A percentile compares a stretch with the other conserved stretches of the same genome.
phyloP scores from a whole-genome alignment of 2,329 filamentous ascomycete species.

The Penicillium sp. region DNA sequence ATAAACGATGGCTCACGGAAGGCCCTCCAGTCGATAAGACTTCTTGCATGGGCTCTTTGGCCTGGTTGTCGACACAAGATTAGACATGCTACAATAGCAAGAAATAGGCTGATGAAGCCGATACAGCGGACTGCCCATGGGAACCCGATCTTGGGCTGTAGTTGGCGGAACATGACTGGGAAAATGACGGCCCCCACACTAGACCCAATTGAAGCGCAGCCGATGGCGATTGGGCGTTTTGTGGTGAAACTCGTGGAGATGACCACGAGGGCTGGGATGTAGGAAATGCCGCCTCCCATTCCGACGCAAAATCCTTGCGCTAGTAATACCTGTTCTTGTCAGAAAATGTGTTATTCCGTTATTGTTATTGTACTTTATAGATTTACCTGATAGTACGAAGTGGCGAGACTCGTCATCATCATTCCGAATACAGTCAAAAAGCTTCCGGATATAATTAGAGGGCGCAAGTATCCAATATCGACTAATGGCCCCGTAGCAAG shows the following conservation, averaged over 20 bases:
- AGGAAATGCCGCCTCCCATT: slow-evolving; percentile 33
- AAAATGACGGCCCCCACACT: slow-evolving; percentile 61
- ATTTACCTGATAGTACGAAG: slow-evolving; percentile 31
- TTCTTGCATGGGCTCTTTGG: slow-evolving; percentile 37
- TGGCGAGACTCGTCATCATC: slow-evolving; percentile 34
- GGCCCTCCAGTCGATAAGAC: slow-evolving; percentile 42
- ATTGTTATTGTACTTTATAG: background rate
- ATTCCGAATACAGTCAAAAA: slow-evolving; percentile 39
- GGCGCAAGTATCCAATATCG: slow-evolving; percentile 47
- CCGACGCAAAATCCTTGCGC: slow-evolving; percentile 44
- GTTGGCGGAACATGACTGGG: slow-evolving; percentile 54
- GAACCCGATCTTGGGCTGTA: slow-evolving; percentile 59
- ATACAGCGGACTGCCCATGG: slow-evolving; percentile 59
- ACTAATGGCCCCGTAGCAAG: slow-evolving; percentile 52
- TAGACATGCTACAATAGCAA: slow-evolving; percentile 36
- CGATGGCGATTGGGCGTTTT: slow-evolving; percentile 57
- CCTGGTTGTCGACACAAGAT: slow-evolving; percentile 44
- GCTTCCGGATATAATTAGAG: slow-evolving; percentile 43
- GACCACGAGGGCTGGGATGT: slow-evolving; percentile 34
- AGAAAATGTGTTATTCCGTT: background rate
- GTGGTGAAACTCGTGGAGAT: slow-evolving; percentile 39
- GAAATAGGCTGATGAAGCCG: slow-evolving; percentile 53
- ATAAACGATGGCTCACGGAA: slow-evolving; percentile 45
- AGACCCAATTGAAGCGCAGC: slow-evolving; percentile 57
- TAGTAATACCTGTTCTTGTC: slow-evolving; percentile 41